Evolutionary conservation across 2,329 filamentous ascomycete species (phyloP).

Genomic region (Fusarium sp.): DNA sequence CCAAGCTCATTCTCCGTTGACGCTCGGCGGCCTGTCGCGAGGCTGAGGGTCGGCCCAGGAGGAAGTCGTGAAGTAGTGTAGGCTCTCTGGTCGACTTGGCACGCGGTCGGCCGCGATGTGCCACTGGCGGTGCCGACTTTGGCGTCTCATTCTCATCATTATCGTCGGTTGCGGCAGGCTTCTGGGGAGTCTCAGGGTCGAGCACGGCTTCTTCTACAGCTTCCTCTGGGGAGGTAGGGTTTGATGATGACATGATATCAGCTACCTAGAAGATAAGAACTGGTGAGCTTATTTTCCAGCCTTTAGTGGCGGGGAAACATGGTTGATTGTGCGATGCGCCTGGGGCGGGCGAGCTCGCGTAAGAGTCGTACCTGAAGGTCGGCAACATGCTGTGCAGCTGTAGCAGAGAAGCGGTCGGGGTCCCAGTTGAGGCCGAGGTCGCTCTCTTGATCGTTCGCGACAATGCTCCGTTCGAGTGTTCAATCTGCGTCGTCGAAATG

Average conservation of each 20-base stretch:
- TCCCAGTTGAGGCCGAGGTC: constrained; percentile 3
- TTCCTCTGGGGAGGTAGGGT: constrained; percentile 41
- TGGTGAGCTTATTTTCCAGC: constrained; percentile 29
- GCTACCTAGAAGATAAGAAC: constrained; percentile 30
- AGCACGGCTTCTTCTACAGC: constrained; percentile 37
- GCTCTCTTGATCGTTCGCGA: constrained; percentile 2
- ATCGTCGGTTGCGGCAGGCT: constrained; percentile 21
- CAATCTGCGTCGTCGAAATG: not conserved
- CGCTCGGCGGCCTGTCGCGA: constrained; percentile 64
- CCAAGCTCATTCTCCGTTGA: constrained; percentile 66
- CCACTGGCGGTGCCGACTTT: constrained; percentile 58
- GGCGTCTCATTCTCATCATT: constrained; percentile 47
- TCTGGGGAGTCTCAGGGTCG: constrained; percentile 40
- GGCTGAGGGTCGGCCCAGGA: constrained; percentile 66
- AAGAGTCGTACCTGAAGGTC: constrained; percentile 38
- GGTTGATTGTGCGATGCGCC: not conserved
- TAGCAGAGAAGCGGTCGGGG: constrained; percentile 18
- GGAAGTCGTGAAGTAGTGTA: constrained; percentile 67
- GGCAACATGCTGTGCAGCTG: constrained; percentile 45
- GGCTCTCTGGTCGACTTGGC: constrained; percentile 55
- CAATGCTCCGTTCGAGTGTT: not conserved
- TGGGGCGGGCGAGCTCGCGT: not conserved
- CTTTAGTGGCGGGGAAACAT: not conserved
- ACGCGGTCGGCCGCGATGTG: constrained; percentile 46
- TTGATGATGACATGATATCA: constrained; percentile 45